Conservation (phyloP, 352 stramenopile species). For the Blastocystis sp. region DNA sequence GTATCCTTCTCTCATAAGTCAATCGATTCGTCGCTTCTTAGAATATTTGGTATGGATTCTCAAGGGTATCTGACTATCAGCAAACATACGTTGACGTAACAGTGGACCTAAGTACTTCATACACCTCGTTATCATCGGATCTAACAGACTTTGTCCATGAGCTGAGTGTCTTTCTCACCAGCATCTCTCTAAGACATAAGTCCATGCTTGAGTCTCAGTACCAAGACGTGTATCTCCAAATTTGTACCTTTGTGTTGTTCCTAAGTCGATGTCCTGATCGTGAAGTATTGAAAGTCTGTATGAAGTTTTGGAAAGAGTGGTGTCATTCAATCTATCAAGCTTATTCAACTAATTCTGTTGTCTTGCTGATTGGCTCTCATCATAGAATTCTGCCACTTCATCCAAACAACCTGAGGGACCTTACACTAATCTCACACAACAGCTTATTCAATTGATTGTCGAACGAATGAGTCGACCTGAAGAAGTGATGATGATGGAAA, state of each 20-base stretch:
- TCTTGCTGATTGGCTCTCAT: slow-evolving; percentile 52
- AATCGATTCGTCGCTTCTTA: slow-evolving; percentile 87
- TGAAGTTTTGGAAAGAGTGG: slow-evolving; percentile 94
- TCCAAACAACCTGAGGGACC: slow-evolving; percentile 69
- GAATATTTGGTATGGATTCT: slow-evolving; percentile 82
- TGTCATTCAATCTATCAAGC: slow-evolving; percentile 87
- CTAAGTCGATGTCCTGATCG: slow-evolving; percentile 81
- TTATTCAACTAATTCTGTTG: slow-evolving; percentile 65
- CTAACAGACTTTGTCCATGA: slow-evolving; percentile 78
- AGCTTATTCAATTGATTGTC: slow-evolving; percentile 83
- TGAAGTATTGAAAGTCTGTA: slow-evolving; percentile 94
- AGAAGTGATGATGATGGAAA: slow-evolving; percentile 98
- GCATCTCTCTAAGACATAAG: slow-evolving; percentile 86
- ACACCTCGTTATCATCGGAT: background rate
- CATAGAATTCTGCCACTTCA: background rate
- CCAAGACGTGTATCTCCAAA: slow-evolving; percentile 79
- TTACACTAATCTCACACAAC: slow-evolving; percentile 79
- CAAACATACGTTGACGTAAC: slow-evolving; percentile 78
- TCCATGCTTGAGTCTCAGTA: slow-evolving; percentile 86
- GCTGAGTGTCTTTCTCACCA: slow-evolving; percentile 90
- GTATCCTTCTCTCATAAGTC: slow-evolving; percentile 86
- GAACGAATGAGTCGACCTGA: slow-evolving; percentile 98
- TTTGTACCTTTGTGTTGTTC: slow-evolving; percentile 76
- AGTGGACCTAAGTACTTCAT: slow-evolving; percentile 86
- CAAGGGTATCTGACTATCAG: slow-evolving; percentile 74